Evolutionary conservation across 108 stramenopile species (phyloP), one percentile per base, ranked within the genome.

Genomic region (Pseudonitzschia multistriata): DNA sequence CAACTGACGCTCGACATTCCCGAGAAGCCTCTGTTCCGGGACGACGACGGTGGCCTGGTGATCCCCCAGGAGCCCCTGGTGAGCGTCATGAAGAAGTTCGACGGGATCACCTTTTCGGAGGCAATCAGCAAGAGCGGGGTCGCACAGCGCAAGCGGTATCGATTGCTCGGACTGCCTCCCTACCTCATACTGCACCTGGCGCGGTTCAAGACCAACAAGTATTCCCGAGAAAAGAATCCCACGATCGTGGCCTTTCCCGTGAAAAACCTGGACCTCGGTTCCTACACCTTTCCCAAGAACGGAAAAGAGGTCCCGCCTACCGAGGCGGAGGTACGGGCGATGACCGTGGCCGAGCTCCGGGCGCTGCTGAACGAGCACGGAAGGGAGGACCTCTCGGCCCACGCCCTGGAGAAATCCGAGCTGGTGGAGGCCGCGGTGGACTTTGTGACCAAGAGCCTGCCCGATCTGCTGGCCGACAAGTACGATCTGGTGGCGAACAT

Each of bases 211-310:
- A 87, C 80, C 28, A 98, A 97, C 69, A 72, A 82, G 10, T 99
- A 96, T 70, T 85, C 79, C 28, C 79, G 84, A 19, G 99, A 98
- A 87, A 99, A 99, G 82, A 99, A 99, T 79, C 97, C 97, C 21
- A 98, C 97, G 22, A 98, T 99, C 77, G 97, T 99, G 33, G 88
- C 92, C 54, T 97, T 99, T 68, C 98, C 97, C 15, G 96, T 99
- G 39, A 97, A 97, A 78, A 96, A 97, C 69, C 80, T 99, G 28
- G 97, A 98, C 79, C 75, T 99, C 33, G 77, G 81, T 40, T 73
- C 77, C 28, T 95, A 93, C 65, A 86, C 92, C 8, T 84, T 86
- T 73, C 68, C 68, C 8, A 66, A 79, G 45, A 64, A 68, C 17
- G 72, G 49, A 24, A 62, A 49, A 29, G 27, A 53, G 22, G 49